phyloP scores from a whole-genome alignment of 805 yeast genomes.

The Myxozyma lipomycoides region DNA sequence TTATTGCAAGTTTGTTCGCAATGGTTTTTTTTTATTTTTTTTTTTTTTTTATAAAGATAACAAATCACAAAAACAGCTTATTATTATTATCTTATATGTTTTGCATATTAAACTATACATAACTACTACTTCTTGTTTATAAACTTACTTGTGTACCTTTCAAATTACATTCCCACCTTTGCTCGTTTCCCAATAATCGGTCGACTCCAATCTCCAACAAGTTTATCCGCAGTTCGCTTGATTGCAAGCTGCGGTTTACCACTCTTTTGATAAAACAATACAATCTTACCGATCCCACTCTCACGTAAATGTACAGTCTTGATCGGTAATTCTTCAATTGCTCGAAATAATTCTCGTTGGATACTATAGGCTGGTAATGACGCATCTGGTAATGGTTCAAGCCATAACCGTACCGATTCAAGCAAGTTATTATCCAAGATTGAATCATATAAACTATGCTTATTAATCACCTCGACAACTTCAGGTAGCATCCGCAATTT shows the following conservation, averaged over 20 bases:
- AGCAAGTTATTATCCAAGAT: conserved; percentile 88
- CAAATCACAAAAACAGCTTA: no score
- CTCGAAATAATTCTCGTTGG: conserved; percentile 77
- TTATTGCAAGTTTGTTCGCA: background rate
- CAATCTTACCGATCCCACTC: conserved; percentile 87
- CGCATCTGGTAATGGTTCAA: conserved; percentile 97
- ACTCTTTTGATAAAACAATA: conserved; percentile 87
- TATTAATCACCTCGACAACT: conserved; percentile 69
- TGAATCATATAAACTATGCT: conserved; percentile 84
- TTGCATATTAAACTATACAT: no score
- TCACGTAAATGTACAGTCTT: conserved; percentile 94
- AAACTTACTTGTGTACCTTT: no score
- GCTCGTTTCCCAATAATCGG: conserved; percentile 75
- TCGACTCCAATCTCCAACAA: conserved; percentile 97
- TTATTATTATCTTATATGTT: no score
- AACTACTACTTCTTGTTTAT: no score
- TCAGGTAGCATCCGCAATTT: conserved; percentile 76
- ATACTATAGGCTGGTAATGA: conserved; percentile 96
- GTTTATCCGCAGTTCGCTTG: conserved; percentile 82
- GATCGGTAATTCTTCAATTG: conserved; percentile 76
- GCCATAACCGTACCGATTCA: conserved; percentile 93
- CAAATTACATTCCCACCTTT: no score
- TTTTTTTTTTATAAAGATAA: no score
- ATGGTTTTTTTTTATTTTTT: no score
- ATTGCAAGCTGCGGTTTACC: conserved; percentile 82